Conservation (phyloP, 2,329 filamentous ascomycete species). For the Hypoxylon sp. region DNA sequence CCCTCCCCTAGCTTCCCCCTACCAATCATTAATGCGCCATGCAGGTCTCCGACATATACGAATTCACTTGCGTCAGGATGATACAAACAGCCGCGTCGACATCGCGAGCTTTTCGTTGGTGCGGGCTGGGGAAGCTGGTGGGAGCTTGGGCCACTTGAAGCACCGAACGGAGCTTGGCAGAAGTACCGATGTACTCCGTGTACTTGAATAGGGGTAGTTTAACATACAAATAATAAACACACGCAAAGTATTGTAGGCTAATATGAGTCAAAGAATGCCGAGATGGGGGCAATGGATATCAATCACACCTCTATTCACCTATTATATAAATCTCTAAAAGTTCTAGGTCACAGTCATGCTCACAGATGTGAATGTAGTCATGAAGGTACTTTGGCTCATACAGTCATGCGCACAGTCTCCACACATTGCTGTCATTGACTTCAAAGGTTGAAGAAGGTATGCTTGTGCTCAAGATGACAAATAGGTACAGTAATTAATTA, state of each 20-base stretch:
- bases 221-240: background rate
- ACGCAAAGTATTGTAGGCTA: too few species aligned
- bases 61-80: slow-evolving; percentile 34
- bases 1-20: background rate
- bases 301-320: too few species aligned
- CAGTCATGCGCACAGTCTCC: background rate
- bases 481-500: background rate
- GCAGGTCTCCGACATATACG: slow-evolving; percentile 40
- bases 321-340: too few species aligned
- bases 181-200: background rate
- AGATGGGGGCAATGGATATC: too few species aligned
- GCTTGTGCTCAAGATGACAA: background rate
- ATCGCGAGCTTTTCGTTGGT: slow-evolving; percentile 21
- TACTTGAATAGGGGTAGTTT: background rate
- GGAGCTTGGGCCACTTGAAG: slow-evolving; percentile 15
- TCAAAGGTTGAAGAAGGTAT: background rate
- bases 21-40: slow-evolving; percentile 19
- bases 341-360: too few species aligned
- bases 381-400: background rate
- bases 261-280: too few species aligned
- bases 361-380: background rate
- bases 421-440: background rate
- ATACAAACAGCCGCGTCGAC: slow-evolving; percentile 18
- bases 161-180: background rate
- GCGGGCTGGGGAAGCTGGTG: slow-evolving; percentile 19